phyloP scores from a whole-genome alignment of 2,329 filamentous ascomycete genomes.

The Botrytis hyacinthi region DNA sequence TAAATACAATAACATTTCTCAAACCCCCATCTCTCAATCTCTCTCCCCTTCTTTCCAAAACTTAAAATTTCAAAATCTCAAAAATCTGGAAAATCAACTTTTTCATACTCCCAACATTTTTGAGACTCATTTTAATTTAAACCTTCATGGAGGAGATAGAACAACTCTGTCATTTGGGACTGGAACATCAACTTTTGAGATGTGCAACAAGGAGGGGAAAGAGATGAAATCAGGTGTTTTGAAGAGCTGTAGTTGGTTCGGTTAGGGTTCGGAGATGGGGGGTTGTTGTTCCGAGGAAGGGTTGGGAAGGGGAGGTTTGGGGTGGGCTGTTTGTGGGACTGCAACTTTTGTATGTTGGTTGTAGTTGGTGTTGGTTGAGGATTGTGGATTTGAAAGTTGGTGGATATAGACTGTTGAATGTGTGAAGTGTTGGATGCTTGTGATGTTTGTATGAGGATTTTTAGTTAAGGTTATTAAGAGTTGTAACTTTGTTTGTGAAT shows the following conservation, averaged over 20 bases:
- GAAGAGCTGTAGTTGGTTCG: background rate
- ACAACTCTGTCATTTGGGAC: background rate
- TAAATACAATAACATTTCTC: rapidly evolving
- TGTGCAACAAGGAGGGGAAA: background rate
- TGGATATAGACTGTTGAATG: background rate
- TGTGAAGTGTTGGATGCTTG: too few relatives aligned
- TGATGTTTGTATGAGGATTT: background rate
- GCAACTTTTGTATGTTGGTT: background rate
- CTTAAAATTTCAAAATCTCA: background rate
- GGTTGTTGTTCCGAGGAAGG: background rate
- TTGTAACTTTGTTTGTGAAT: background rate
- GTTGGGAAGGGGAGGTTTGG: too few relatives aligned
- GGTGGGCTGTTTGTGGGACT: background rate
- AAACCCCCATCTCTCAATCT: rapidly evolving
- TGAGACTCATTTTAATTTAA: background rate
- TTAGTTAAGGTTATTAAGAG: too few relatives aligned
- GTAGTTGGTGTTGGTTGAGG: background rate
- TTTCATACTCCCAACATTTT: background rate
- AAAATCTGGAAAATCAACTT: background rate
- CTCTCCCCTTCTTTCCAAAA: background rate
- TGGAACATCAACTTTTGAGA: background rate
- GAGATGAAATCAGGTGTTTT: background rate
- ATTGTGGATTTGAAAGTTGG: too few relatives aligned
- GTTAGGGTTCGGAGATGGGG: background rate
- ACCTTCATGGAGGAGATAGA: background rate